Conservation (phyloP, 768 basidiomycete genomes). For the Trametes villosa region DNA sequence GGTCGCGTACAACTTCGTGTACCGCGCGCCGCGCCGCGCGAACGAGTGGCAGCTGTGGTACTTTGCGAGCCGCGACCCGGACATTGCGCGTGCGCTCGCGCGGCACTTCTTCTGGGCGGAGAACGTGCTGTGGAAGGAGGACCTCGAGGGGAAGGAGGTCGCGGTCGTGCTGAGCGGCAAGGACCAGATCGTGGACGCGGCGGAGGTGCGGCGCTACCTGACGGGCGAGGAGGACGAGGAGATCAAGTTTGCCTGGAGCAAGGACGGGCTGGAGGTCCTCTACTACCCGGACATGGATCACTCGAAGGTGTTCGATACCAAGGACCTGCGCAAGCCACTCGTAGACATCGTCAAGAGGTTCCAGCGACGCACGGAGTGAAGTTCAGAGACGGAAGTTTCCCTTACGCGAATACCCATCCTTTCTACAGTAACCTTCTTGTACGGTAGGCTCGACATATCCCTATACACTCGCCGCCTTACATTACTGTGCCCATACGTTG, state of each 20-base stretch:
- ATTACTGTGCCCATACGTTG: too few relatives aligned
- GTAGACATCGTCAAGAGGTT: conserved; percentile 40
- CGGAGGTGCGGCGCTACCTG: conserved; percentile 44
- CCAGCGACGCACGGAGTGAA: not conserved
- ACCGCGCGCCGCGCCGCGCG: conserved; percentile 52
- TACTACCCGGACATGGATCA: conserved; percentile 47
- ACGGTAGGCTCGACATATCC: too few relatives aligned
- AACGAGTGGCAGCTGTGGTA: conserved; percentile 74
- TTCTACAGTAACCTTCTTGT: too few relatives aligned
- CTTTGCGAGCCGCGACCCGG: conserved; percentile 65
- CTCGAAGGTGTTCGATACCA: conserved; percentile 43
- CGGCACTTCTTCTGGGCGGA: conserved; percentile 72
- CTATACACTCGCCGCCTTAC: too few relatives aligned
- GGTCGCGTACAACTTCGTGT: conserved; percentile 70
- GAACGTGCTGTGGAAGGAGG: conserved; percentile 62
- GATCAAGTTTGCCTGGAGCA: conserved; percentile 32
- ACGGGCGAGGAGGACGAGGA: conserved; percentile 35
- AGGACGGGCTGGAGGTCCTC: conserved; percentile 42
- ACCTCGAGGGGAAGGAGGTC: conserved; percentile 41
- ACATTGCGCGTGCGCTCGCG: conserved; percentile 59
- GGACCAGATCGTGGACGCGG: conserved; percentile 49
- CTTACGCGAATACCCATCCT: not conserved
- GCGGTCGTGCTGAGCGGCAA: conserved; percentile 43
- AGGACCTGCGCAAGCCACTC: conserved; percentile 33
- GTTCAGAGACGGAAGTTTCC: not conserved